Conservation (phyloP, 2,329 filamentous ascomycete genomes). For the Harringtonia lauricola region DNA sequence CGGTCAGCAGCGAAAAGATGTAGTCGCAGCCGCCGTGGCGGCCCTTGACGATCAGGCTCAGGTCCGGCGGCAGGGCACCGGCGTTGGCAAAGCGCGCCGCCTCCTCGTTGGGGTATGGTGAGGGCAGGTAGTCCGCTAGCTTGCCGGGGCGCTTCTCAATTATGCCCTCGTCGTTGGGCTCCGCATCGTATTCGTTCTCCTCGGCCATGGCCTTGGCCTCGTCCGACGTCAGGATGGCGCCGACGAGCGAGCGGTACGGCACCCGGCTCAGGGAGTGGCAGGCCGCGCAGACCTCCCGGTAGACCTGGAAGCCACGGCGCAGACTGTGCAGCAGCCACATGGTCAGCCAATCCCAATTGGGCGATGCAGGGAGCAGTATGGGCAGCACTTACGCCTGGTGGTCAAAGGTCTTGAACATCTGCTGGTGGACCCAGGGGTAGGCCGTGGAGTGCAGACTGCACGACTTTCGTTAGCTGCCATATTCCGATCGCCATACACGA, state of each 20-base stretch:
- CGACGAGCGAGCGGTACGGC: constrained; percentile 86
- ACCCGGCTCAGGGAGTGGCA: constrained; percentile 96
- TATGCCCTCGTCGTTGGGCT: constrained; percentile 95
- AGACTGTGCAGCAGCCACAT: constrained; percentile 44
- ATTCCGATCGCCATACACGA: neutral
- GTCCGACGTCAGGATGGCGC: constrained; percentile 85
- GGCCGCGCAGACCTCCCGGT: constrained; percentile 93
- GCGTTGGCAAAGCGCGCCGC: constrained; percentile 96
- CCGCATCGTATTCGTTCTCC: constrained; percentile 96
- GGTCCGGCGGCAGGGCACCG: constrained; percentile 92
- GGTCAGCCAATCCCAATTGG: constrained; percentile 3
- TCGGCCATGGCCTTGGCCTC: constrained; percentile 96
- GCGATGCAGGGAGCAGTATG: neutral
- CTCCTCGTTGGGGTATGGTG: constrained; percentile 98
- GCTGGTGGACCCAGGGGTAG: constrained; percentile 92
- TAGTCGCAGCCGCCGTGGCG: constrained; percentile 97
- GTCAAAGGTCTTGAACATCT: constrained; percentile 92
- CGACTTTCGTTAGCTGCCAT: constrained; percentile 15
- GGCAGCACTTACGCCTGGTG: constrained; percentile 71
- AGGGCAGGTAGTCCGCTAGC: constrained; percentile 91
- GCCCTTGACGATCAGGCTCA: constrained; percentile 94
- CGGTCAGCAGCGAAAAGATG: constrained; percentile 93
- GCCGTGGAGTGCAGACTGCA: constrained; percentile 76
- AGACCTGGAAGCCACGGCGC: constrained; percentile 98
- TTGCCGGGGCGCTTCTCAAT: constrained; percentile 98